Percentiles rank a stretch among this genome's conserved stretches.
phyloP scores from a whole-genome alignment of 2,329 filamentous ascomycete species.

The Penicillium sp. region DNA sequence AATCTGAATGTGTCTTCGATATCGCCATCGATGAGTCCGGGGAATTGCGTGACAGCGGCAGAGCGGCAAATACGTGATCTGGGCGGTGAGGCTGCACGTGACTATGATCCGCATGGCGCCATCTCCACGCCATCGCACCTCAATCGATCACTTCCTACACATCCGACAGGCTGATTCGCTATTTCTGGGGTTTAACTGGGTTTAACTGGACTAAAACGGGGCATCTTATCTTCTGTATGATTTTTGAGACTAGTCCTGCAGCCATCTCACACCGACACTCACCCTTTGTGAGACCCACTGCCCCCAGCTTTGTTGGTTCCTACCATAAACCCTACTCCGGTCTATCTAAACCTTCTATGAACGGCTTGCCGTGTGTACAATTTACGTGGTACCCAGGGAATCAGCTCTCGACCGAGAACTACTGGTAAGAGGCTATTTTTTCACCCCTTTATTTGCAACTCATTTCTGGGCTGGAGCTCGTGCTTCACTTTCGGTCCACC shows the following conservation, averaged over 20 bases:
- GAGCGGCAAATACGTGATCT: constrained; percentile 6
- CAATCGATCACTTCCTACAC: background rate
- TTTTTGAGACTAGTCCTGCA: background rate
- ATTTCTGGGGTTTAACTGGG: background rate
- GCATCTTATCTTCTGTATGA: background rate
- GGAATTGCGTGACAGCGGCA: constrained; percentile 4
- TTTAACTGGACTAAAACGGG: background rate
- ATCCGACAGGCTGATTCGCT: constrained; percentile 15
- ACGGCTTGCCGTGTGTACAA: background rate
- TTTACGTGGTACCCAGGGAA: background rate
- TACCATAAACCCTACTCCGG: background rate
- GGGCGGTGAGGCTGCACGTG: constrained; percentile 21
- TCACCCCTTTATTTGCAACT: background rate
- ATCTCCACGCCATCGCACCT: constrained; percentile 19
- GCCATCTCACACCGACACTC: constrained; percentile 1
- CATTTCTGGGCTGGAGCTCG: background rate
- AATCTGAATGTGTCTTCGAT: background rate
- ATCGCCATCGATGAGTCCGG: constrained; percentile 7
- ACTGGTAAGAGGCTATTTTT: background rate
- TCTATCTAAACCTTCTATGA: background rate
- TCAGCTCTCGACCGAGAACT: constrained; percentile 2
- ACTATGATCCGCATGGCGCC: constrained; percentile 20
- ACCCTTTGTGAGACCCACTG: background rate
- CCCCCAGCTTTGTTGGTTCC: background rate
- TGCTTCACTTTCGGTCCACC: background rate